Conservation (phyloP, 257 asterid genomes). For the Petrea volubilis region DNA sequence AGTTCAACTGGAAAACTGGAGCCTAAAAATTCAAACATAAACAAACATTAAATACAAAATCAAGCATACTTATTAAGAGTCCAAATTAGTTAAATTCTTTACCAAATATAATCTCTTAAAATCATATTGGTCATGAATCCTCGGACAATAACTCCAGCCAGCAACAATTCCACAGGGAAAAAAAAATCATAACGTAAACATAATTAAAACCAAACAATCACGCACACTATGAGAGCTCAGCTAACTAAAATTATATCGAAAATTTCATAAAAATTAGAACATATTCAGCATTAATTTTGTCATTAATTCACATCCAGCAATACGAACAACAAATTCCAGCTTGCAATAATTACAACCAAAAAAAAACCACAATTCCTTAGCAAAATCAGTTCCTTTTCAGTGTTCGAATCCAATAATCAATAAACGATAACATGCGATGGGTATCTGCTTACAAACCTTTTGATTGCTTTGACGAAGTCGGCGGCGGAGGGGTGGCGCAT, state of each 20-base stretch:
- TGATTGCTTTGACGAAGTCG: slow-evolving; percentile 87
- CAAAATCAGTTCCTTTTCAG: neutral
- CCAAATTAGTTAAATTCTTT: neutral
- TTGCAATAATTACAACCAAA: neutral
- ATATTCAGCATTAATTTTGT: neutral
- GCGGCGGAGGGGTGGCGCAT: slow-evolving; percentile 98
- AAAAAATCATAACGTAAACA: too few species aligned
- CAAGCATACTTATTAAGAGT: neutral
- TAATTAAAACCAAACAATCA: neutral
- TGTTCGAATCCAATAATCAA: slow-evolving; percentile 1
- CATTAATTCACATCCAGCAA: neutral
- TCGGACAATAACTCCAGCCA: slow-evolving; percentile 10
- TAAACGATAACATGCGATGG: neutral
- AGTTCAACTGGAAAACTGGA: slow-evolving; percentile 11
- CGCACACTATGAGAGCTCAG: neutral
- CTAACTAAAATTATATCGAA: neutral
- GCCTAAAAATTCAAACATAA: neutral
- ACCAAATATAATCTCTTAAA: neutral
- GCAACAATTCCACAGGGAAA: neutral
- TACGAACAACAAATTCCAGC: neutral
- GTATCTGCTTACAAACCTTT: slow-evolving; percentile 47
- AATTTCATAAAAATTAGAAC: neutral
- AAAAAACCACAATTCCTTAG: neutral
- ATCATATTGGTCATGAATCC: neutral
- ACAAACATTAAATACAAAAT: neutral